These are phyloP conservation scores for Fabrea salina DNA, from an alignment of 169 alveolate species.

Conservation along the genomic window DNA sequence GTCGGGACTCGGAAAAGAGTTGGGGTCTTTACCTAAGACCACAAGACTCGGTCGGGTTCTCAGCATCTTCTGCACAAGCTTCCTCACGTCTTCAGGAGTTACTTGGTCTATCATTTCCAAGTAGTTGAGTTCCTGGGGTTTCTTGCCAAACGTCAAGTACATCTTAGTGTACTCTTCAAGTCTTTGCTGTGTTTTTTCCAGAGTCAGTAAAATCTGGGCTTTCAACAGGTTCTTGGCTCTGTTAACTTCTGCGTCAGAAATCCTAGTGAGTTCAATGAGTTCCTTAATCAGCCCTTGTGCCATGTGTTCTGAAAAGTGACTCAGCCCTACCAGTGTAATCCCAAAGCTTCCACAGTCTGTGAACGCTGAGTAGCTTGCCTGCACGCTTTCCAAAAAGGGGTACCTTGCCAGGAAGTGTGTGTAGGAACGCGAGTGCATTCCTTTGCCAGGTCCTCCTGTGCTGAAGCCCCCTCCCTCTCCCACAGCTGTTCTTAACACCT, in stretches of 20 bases:
- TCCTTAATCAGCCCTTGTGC: neutral
- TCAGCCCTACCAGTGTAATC: neutral
- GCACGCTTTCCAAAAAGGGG: neutral
- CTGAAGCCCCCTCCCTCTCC: conserved; percentile 45
- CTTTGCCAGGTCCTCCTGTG: conserved; percentile 50
- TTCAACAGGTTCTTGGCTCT: neutral
- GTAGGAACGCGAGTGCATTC: conserved; percentile 40
- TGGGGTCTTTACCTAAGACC: neutral
- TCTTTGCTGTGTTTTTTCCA: neutral
- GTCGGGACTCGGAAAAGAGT: neutral
- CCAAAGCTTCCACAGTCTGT: neutral
- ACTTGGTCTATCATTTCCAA: neutral
- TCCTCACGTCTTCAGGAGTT: neutral
- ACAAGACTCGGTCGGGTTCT: neutral
- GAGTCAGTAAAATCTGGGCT: neutral
- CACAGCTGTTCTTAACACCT: conserved; percentile 1
- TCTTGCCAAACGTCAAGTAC: neutral
- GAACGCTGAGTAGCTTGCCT: too few relatives aligned
- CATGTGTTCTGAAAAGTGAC: neutral
- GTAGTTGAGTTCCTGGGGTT: neutral
- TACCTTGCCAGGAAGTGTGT: neutral
- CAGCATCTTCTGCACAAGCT: neutral
- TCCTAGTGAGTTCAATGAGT: neutral
- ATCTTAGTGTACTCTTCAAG: neutral
- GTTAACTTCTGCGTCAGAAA: neutral